Conservation (phyloP, 2,329 filamentous ascomycete genomes). For the Dendrostoma leiphaemia region DNA sequence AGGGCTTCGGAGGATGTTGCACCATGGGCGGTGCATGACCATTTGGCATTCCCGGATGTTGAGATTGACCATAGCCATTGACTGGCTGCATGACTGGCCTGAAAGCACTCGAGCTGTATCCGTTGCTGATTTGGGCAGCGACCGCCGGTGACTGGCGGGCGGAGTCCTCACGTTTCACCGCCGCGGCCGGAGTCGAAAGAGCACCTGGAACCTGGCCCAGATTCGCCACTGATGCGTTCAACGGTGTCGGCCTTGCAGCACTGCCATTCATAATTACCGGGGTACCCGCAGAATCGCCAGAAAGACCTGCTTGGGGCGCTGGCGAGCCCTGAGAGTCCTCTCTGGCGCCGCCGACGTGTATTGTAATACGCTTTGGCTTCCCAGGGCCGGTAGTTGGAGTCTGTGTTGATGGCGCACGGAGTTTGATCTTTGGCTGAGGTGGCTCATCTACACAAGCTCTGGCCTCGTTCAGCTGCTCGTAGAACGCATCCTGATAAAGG, state of each 20-base stretch:
- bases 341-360: constrained; percentile 62
- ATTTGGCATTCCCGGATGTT: constrained; percentile 11
- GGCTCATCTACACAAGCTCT: constrained; percentile 72
- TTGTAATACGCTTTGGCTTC: constrained; percentile 64
- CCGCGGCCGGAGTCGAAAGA: constrained; percentile 45
- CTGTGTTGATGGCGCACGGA: constrained; percentile 60
- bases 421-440: constrained; percentile 72
- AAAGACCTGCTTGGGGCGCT: constrained; percentile 35
- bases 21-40: constrained; percentile 1
- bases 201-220: constrained; percentile 33
- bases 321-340: constrained; percentile 54
- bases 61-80: constrained; percentile 8
- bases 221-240: constrained; percentile 18
- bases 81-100: constrained; percentile 17
- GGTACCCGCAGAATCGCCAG: constrained; percentile 31
- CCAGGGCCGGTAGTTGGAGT: constrained; percentile 37
- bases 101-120: constrained; percentile 18
- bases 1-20: constrained; percentile 2
- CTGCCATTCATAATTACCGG: constrained; percentile 32
- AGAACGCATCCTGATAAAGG: constrained; percentile 60
- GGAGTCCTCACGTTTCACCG: constrained; percentile 36
- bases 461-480: constrained; percentile 66
- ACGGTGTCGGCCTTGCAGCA: constrained; percentile 18
- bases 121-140: constrained; percentile 28
- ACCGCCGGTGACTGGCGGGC: constrained; percentile 31